Conservation (phyloP, 257 asterid genomes). For the Marsdenia floribunda region DNA sequence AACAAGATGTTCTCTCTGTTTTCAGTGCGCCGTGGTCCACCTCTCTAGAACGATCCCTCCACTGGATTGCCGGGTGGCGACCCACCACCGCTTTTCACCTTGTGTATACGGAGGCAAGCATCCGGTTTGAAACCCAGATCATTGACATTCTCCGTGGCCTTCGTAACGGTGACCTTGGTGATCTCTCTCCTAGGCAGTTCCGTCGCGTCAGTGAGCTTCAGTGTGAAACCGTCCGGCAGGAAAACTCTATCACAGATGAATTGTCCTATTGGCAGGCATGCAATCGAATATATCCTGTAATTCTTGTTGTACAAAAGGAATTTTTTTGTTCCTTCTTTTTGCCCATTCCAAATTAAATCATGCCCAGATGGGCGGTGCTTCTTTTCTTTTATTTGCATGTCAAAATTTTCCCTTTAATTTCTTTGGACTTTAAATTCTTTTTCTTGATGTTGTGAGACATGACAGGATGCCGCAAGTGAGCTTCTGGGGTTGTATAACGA, state of each 20-base stretch:
- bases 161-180: constrained; percentile 74
- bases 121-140: constrained; percentile 66
- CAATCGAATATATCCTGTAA: background rate
- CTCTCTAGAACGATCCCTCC: constrained; percentile 61
- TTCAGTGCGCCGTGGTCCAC: constrained; percentile 59
- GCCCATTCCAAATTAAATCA: too few relatives aligned
- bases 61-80: constrained; percentile 88
- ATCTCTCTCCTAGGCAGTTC: constrained; percentile 62
- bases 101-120: constrained; percentile 70
- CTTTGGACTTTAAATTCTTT: background rate
- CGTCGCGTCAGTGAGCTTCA: constrained; percentile 80
- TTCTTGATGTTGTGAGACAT: too few relatives aligned
- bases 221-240: constrained; percentile 58
- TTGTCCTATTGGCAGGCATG: constrained; percentile 78
- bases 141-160: constrained; percentile 57
- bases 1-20: constrained; percentile 40
- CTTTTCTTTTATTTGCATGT: background rate
- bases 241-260: constrained; percentile 50
- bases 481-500: constrained; percentile 27
- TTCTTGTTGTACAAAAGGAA: background rate
- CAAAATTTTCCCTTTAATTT: background rate
- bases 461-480: constrained; percentile 58
- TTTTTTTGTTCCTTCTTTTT: too few relatives aligned
- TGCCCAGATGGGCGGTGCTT: too few relatives aligned
- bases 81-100: constrained; percentile 87